phyloP scores from a whole-genome alignment of 345 rosid species.

The Hypericum perforatum region DNA sequence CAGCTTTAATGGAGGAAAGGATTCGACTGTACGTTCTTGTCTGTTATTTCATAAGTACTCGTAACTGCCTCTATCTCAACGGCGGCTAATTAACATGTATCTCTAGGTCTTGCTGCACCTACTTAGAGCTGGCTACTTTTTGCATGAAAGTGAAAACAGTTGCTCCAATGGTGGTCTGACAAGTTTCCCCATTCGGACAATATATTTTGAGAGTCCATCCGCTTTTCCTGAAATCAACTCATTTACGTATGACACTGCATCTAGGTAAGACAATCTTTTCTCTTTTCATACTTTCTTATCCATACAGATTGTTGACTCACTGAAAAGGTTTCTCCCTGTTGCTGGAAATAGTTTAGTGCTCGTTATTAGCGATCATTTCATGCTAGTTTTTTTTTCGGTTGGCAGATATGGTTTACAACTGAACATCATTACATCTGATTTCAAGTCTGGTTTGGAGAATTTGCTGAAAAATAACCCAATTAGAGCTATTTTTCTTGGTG shows the following conservation, averaged over 20 bases:
- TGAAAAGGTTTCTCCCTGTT: neutral
- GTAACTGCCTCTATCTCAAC: conserved; percentile 13
- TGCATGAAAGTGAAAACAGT: conserved; percentile 49
- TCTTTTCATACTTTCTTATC: neutral
- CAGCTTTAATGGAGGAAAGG: conserved; percentile 99
- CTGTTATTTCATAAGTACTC: conserved; percentile 9
- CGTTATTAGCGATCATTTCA: neutral
- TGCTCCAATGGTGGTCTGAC: conserved; percentile 50
- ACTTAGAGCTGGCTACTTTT: conserved; percentile 82
- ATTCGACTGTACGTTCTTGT: conserved; percentile 69
- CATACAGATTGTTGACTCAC: neutral
- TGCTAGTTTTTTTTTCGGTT: conserved; percentile 13
- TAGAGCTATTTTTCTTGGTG: conserved; percentile 95
- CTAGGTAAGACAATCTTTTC: conserved; percentile 33
- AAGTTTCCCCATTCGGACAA: conserved; percentile 72
- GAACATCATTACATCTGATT: conserved; percentile 74
- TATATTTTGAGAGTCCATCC: conserved; percentile 81
- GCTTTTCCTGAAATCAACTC: conserved; percentile 84
- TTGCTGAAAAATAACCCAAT: conserved; percentile 70
- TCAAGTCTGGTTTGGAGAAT: conserved; percentile 93
- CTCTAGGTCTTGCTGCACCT: conserved; percentile 82
- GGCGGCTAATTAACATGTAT: conserved; percentile 17
- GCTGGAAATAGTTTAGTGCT: too few relatives aligned
- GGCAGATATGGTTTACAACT: conserved; percentile 69
- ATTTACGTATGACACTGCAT: conserved; percentile 78